Evolutionary conservation across 164 flowering plant genomes (phyloP), one percentile per base, ranked within the genome.

Genomic region (Tetracentron sinense): DNA sequence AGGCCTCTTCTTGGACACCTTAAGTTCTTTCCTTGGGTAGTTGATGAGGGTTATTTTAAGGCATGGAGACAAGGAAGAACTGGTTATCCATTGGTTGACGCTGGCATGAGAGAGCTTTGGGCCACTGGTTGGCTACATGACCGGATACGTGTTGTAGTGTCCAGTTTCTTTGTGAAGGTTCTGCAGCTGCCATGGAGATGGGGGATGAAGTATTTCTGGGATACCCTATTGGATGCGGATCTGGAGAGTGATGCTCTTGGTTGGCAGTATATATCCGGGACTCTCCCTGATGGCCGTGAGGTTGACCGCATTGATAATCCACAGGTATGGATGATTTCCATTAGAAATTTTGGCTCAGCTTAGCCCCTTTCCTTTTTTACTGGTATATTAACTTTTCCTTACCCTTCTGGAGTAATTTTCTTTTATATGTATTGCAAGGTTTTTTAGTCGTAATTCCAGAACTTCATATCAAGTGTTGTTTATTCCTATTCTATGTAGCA

Each of bases 171-270:
- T 77, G 98, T 94, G 66, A 94, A 94, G 76, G 95, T 90, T 71
- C 73, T 94, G 63, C 97, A 83, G 73, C 86, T 94, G 62, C 98
- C 98, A 25, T 94, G 98, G 98, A 78, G 90, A 72, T 90, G 96
- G 97, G 98, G 98, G 28, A 89, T 90, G 97, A 94, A 94, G 78
- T 94, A 90, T 71, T 94, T 94, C 59, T 90, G 96, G 98, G 98
- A 94, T 73, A 94, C 97, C 21, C 77, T 94, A n/a, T 75, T 94
- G 69, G 98, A 94, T 81, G 98, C 98, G 14, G 98, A 94, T 76
- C 84, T 94, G 30, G 97, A 90, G 69, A 90, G 97, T 69, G 96
- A 94, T 75, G 96, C 98, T 58, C 95, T 94, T 65, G 98, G 97
- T 23, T 94, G 98, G 98, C 98, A 94, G 69, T 94, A 89, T 67